Evolutionary conservation across 2,329 filamentous ascomycete genomes (phyloP).

Genomic region (Sporothrix schenckii): DNA sequence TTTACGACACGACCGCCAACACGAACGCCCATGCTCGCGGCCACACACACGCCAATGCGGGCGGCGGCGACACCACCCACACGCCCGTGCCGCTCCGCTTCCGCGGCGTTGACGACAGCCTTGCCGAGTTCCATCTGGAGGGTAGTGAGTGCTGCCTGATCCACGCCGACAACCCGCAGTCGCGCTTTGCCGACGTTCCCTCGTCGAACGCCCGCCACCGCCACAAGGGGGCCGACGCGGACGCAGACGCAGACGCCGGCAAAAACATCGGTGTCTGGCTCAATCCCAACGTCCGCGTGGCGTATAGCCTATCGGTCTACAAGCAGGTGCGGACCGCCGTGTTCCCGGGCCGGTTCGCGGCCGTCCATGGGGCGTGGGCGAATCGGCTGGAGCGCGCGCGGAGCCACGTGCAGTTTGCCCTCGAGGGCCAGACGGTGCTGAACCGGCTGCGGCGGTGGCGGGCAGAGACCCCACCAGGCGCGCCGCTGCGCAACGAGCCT

Average conservation of each 20-base stretch:
- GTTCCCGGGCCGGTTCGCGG: slow-evolving; percentile 55
- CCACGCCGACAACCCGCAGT: slow-evolving; percentile 69
- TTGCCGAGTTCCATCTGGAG: slow-evolving; percentile 67
- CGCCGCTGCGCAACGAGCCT: slow-evolving; percentile 44
- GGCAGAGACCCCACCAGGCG: slow-evolving; percentile 42
- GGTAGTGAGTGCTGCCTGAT: slow-evolving; percentile 80
- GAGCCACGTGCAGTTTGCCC: slow-evolving; percentile 44
- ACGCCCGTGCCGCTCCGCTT: slow-evolving; percentile 54
- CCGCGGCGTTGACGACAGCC: slow-evolving; percentile 63
- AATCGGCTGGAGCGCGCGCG: slow-evolving; percentile 57
- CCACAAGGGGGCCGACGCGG: background rate
- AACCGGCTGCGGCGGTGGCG: slow-evolving; percentile 49
- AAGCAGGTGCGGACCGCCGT: slow-evolving; percentile 48
- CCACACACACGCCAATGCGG: slow-evolving; percentile 21
- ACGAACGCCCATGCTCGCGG: background rate
- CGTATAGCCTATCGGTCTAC: slow-evolving; percentile 61
- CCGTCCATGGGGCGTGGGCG: slow-evolving; percentile 60
- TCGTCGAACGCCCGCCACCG: background rate
- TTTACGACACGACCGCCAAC: slow-evolving; percentile 43
- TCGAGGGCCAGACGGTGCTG: slow-evolving; percentile 47
- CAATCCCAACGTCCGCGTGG: slow-evolving; percentile 70
- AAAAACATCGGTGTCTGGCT: slow-evolving; percentile 61
- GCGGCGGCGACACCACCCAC: slow-evolving; percentile 33
- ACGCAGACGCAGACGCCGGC: background rate
- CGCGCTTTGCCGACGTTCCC: slow-evolving; percentile 35